Base-by-base conservation (phyloP, 495 filamentous ascomycete species). In the Penicillium crystallinum region DNA sequence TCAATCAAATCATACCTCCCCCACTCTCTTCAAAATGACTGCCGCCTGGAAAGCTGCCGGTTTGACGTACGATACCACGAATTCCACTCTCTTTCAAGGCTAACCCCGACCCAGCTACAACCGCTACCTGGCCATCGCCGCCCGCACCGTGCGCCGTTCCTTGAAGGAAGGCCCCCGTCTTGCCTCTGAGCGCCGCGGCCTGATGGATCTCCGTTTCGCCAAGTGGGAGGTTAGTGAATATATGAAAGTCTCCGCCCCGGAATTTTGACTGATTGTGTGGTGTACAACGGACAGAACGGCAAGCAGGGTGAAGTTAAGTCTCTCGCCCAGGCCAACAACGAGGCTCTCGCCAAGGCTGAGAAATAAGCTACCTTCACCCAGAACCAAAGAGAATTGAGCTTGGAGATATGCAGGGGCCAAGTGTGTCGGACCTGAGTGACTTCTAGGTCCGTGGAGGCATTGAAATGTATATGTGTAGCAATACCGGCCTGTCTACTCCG, bases 31-130 rank as follows among this genome's bases (percentile, higher is more conserved):
- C 85, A 90, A 83, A 79, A 98, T 98, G 93, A 82, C 89, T 72
- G 92, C 90, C 76, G 89, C 91, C 67, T 99, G 95, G 95, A 97
- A 97, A 87, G 82, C 91, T 65, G 86, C 93, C 67, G 93, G 95
- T 77, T 78, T 97, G 64, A 95, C 87, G 95, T 97, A 86, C 72
- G 87, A 63, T 40, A 44, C 1, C 4, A 30, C 35, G 4, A 30
- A 6, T 29, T 22, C 15, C 43, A 21, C 43, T 44, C 4, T 36
- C 44, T 27, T 36, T 49, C 22, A 63, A 64, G 54, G 62, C 66
- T 61, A 61, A 78, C 58, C 54, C 54, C 34, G 62, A 43, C 17
- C 53, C 66, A 73, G 74, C 59, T 74, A 78, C 72, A 74, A 81
- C 72, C 70, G 77, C 54, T 79, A 82, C 76, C 63, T 81, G 61